Base-by-base conservation (phyloP, 345 rosid species). In the Eucalyptus regnans region DNA sequence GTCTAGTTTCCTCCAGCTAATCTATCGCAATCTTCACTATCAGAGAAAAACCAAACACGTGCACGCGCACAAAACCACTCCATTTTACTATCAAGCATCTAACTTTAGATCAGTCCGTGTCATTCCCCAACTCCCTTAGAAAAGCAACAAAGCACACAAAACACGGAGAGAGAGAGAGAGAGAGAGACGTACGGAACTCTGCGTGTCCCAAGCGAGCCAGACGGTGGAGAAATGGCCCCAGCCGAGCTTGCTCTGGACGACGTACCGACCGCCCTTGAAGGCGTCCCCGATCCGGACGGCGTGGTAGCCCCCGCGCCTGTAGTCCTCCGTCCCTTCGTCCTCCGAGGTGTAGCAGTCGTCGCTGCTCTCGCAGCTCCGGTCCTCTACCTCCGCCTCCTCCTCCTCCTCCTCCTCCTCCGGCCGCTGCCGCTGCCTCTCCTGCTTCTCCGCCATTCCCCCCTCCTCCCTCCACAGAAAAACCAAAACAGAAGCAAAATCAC, bases 151-250 rank as follows among this genome's bases (percentile, higher is more conserved):
- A 76, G 27, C 29, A 76, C 83, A 76, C 48, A 41, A 52, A 18
- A 52, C 10, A 52, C 1, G 48, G 27, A 76, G 51, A 51, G 86
- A 52, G 49, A 46, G 46, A 76, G 51, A 46, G 46, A 85, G 52
- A 50, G 62, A 50, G 27, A 66, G 23, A 25, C 29, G 46, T 93
- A 95, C 97, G 9, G 94, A 91, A 37, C 89, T 90, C 4, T 87
- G 94, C 27, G 95, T 92, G 90, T 95, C 97, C 96, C 96, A 95
- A 76, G 95, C 95, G 87, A 95, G 97, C 97, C 97, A 95, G 86
- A 95, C 97, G 86, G 97, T 95, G 79, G 97, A 95, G 94, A 95
- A 95, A 91, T 95, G 96, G 44, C 97, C 97, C 97, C 97, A 95
- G 15, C 96, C 97, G 54, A 95, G 97, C 91, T 95, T 94, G 83